Base-by-base conservation (phyloP, 164 flowering plant genomes). In the Chimonanthus praecox region DNA sequence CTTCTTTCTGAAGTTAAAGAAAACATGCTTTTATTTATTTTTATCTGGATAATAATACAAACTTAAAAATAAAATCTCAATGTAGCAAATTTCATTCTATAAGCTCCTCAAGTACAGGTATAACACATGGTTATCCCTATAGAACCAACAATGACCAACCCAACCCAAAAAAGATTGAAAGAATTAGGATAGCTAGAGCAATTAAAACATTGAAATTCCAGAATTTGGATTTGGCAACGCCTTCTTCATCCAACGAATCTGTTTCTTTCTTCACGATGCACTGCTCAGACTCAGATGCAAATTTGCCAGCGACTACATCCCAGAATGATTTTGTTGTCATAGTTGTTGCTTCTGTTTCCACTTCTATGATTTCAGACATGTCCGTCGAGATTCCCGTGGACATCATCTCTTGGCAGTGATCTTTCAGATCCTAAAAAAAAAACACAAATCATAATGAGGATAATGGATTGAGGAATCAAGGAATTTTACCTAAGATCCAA, bases 381-480 rank as follows among this genome's bases (percentile, higher is more conserved):
- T 88, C 92, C 5, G 79, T 63, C 18, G 86, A 81, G 71, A 84
- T 81, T 76, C 88, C 92, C 89, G 89, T 86, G 6, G 97, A 93
- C 85, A 93, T 78, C 82, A 95, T 74, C 85, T 91, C 99, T 43
- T 82, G 83, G 71, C 85, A 89, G 77, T 87, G 91, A 75, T 89
- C 96, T 78, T 85, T 88, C 61, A 91, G 54, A 78, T 84, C 93
- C 97, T 91, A 70, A 58, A 76, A 33, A 49, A 51, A 11, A 70
- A 20, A n/a, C 33, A 33, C 33, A 33, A 33, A 33, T 33, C 33
- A 33, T 33, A 33, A 33, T 1, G 33, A 33, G 33, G 33, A 33
- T 33, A 33, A 33, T 33, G 33, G 33, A 33, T 33, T 33, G 33
- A 33, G 33, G 33, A 33, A 33, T 33, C 33, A 33, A 33, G 33